Percentiles rank a stretch among this genome's conserved stretches.
Evolutionary conservation across 2,329 filamentous ascomycete species (phyloP).

Genomic region (Rhynchosporium graminicola): DNA sequence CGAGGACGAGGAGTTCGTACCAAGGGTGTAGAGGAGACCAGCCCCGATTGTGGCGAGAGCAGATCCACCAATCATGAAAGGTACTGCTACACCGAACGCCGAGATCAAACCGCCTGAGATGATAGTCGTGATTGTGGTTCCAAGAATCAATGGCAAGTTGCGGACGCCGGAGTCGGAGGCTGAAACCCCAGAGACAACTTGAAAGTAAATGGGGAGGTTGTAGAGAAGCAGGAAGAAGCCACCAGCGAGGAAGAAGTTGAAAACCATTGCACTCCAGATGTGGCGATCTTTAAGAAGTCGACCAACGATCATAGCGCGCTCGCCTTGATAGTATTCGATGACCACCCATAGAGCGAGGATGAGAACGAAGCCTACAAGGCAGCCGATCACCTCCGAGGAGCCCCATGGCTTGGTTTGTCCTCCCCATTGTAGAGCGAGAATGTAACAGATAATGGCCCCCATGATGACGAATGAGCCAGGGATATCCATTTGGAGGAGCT

Average conservation of each 20-base stretch:
- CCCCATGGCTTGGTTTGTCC: conserved; percentile 49
- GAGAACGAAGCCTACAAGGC: conserved; percentile 44
- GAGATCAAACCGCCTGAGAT: conserved; percentile 41
- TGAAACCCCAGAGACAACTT: conserved; percentile 44
- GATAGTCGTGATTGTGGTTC: conserved; percentile 41
- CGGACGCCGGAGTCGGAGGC: conserved; percentile 41
- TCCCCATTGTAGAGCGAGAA: conserved; percentile 52
- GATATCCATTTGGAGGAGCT: conserved; percentile 52
- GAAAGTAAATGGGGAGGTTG: conserved; percentile 55
- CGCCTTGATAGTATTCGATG: conserved; percentile 47
- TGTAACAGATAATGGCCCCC: conserved; percentile 46
- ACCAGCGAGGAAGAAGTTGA: conserved; percentile 47
- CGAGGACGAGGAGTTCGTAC: conserved; percentile 47
- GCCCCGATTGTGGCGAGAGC: conserved; percentile 43
- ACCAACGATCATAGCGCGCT: conserved; percentile 52
- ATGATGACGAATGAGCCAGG: conserved; percentile 49
- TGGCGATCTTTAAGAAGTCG: conserved; percentile 47
- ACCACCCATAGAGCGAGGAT: conserved; percentile 42
- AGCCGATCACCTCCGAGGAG: conserved; percentile 45
- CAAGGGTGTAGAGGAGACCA: conserved; percentile 58
- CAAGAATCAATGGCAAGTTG: conserved; percentile 44
- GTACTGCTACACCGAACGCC: conserved; percentile 42
- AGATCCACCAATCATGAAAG: conserved; percentile 40
- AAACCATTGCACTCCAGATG: conserved; percentile 47
- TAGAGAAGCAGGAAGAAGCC: conserved; percentile 49